phyloP scores from a whole-genome alignment of 225 moss, liverwort and hornwort genomes.

The Sphagnum contortum region DNA sequence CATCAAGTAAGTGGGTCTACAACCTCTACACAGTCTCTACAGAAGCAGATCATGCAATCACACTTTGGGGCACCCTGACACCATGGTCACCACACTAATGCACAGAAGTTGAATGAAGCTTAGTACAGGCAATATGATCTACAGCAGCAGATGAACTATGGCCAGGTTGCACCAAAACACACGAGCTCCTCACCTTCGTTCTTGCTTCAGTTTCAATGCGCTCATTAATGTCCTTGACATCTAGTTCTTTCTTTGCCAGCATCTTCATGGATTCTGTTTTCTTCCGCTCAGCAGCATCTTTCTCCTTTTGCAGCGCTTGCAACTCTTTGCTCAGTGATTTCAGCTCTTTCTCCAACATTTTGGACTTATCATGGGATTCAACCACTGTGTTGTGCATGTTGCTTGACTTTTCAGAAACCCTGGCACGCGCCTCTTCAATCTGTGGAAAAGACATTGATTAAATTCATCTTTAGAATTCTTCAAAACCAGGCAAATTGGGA shows the following conservation, averaged over 20 bases:
- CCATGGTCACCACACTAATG: too few relatives aligned
- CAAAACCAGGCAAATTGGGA: too few relatives aligned
- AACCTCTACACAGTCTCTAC: too few relatives aligned
- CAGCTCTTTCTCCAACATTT: constrained; percentile 73
- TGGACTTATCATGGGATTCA: constrained; percentile 80
- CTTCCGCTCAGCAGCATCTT: constrained; percentile 63
- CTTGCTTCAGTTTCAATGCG: constrained; percentile 33
- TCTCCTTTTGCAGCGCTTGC: constrained; percentile 64
- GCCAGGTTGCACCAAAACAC: too few relatives aligned
- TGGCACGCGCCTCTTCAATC: constrained; percentile 87
- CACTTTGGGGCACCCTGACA: too few relatives aligned
- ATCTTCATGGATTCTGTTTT: constrained; percentile 67
- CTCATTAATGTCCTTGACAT: constrained; percentile 43
- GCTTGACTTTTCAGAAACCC: constrained; percentile 85
- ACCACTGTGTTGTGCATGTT: constrained; percentile 87
- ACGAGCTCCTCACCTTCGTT: constrained; percentile 36
- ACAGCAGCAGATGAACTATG: too few relatives aligned
- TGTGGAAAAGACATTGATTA: constrained; percentile 9
- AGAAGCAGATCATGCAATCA: too few relatives aligned
- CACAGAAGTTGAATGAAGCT: too few relatives aligned
- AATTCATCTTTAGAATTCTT: too few relatives aligned
- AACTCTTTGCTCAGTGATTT: constrained; percentile 70
- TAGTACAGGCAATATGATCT: too few relatives aligned
- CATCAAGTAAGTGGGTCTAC: too few relatives aligned
- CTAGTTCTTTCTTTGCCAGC: constrained; percentile 53